A percentile compares a stretch with the other conserved stretches of the same genome.
phyloP scores from a whole-genome alignment of 441 rosid genomes.

The Populus hybrid region DNA sequence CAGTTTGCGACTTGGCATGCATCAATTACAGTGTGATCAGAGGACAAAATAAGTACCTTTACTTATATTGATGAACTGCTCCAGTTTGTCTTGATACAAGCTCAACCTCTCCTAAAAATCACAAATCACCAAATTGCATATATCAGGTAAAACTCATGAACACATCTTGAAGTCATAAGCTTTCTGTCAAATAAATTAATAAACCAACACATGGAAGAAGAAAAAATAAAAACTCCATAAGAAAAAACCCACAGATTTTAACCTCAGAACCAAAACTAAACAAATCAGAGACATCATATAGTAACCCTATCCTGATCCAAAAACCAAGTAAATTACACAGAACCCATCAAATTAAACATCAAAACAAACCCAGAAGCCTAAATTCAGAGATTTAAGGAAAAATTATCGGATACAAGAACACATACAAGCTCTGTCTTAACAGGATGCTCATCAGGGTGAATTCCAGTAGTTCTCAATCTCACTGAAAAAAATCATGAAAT shows the following conservation, averaged over 20 bases:
- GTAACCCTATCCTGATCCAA: background rate
- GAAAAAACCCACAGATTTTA: background rate
- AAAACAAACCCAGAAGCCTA: conserved; percentile 3
- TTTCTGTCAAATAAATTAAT: background rate
- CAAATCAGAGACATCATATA: background rate
- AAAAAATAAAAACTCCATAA: background rate
- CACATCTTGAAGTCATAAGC: conserved; percentile 3
- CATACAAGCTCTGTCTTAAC: conserved; percentile 85
- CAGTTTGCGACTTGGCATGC: background rate
- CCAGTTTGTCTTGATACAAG: conserved; percentile 65
- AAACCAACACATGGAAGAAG: background rate
- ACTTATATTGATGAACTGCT: conserved; percentile 48
- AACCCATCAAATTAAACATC: conserved; percentile 7
- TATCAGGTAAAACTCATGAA: background rate
- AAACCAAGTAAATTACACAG: conserved; percentile 3
- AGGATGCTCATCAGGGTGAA: conserved; percentile 76
- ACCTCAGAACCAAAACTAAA: background rate
- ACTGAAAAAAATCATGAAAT: conserved; percentile 36
- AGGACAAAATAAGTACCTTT: conserved; percentile 48
- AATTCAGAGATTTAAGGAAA: conserved; percentile 3
- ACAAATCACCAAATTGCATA: background rate
- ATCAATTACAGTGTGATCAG: background rate
- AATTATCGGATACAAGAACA: conserved; percentile 4
- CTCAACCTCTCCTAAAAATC: conserved; percentile 61
- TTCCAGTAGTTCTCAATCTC: conserved; percentile 77